phyloP scores from a whole-genome alignment of 2,329 filamentous ascomycete species.

The Aspergillus pseudotamarii region DNA sequence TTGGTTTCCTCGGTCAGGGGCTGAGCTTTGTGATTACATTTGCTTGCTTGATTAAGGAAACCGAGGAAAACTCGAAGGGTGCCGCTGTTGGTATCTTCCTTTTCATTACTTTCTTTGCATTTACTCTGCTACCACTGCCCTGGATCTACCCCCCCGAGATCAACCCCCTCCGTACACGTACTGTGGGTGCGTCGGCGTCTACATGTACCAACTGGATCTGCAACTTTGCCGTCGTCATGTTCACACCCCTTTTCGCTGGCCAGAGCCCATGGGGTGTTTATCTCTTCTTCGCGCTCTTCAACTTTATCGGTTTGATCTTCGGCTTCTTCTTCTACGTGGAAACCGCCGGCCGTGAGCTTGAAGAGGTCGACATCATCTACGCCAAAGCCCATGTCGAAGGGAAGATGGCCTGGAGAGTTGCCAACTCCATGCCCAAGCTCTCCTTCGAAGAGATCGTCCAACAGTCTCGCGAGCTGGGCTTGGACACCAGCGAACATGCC shows the following conservation, averaged over 20 bases:
- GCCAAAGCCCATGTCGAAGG: constrained; percentile 43
- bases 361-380: constrained; percentile 45
- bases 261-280: constrained; percentile 42
- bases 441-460: constrained; percentile 28
- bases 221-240: constrained; percentile 58
- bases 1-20: constrained; percentile 38
- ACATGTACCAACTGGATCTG: constrained; percentile 58
- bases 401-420: constrained; percentile 29
- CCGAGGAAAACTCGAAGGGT: constrained; percentile 30
- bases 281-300: constrained; percentile 44
- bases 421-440: constrained; percentile 34
- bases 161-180: constrained; percentile 56
- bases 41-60: constrained; percentile 34
- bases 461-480: constrained; percentile 28
- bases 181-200: constrained; percentile 54
- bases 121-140: constrained; percentile 64
- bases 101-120: constrained; percentile 68
- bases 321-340: constrained; percentile 57
- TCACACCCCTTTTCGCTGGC: constrained; percentile 42
- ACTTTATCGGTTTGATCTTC: constrained; percentile 48
- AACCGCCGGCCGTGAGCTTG: constrained; percentile 46
- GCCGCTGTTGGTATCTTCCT: constrained; percentile 63
- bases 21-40: constrained; percentile 38
- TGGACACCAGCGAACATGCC: constrained; percentile 14
- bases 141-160: constrained; percentile 56